A percentile compares a stretch with the other conserved stretches of the same genome.
phyloP scores from a whole-genome alignment of 2,329 filamentous ascomycete species.

The Macrophomina pseudophaseolina region DNA sequence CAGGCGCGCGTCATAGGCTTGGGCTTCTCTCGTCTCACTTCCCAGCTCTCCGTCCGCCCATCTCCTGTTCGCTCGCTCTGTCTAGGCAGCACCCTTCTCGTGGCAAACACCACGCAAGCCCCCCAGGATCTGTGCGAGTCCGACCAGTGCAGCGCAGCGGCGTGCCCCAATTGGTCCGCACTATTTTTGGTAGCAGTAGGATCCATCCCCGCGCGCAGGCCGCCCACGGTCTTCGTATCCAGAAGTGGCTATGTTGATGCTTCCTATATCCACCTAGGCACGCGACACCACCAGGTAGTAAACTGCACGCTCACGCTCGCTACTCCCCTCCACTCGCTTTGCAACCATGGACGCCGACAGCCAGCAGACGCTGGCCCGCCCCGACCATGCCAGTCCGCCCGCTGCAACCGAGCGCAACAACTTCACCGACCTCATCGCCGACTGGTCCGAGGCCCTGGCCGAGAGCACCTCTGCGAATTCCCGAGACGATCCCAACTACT shows the following conservation, averaged over 20 bases:
- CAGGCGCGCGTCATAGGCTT: constrained; percentile 13
- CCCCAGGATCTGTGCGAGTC: background rate
- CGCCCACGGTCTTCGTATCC: constrained; percentile 18
- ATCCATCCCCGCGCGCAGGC: constrained; percentile 13
- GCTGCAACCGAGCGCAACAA: constrained; percentile 24
- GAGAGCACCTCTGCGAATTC: background rate
- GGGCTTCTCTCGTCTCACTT: background rate
- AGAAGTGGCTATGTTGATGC: constrained; percentile 20
- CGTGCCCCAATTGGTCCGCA: background rate
- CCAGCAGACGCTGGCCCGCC: background rate
- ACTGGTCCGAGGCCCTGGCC: constrained; percentile 15
- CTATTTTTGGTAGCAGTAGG: constrained; percentile 15
- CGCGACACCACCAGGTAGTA: background rate
- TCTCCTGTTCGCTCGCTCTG: constrained; percentile 3
- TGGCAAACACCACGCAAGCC: constrained; percentile 15
- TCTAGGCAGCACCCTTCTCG: constrained; percentile 9
- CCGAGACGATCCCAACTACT: constrained; percentile 47
- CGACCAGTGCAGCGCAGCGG: background rate
- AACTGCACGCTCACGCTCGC: background rate
- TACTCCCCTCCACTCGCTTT: background rate
- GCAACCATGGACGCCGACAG: constrained; percentile 14
- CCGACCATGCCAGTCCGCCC: background rate
- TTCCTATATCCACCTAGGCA: constrained; percentile 7
- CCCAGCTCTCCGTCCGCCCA: background rate
- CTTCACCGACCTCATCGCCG: constrained; percentile 18